These are phyloP conservation scores for Choanephora cucurbitarum DNA, from an alignment of 371 early-diverging fungal species.

Conservation along the genomic window DNA sequence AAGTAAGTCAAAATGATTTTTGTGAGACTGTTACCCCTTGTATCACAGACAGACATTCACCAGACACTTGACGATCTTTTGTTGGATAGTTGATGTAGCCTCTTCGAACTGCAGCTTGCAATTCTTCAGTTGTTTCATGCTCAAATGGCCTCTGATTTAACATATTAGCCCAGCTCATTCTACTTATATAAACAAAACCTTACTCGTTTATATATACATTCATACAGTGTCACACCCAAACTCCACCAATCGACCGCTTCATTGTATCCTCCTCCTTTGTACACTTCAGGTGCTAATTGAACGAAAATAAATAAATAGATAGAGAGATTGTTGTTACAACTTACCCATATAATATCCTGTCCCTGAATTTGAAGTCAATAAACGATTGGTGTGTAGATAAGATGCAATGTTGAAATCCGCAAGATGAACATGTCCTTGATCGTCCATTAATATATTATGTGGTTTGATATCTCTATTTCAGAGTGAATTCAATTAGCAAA, in stretches of 20 bases:
- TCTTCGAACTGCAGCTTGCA: constrained; percentile 58
- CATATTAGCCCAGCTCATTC: too few species aligned
- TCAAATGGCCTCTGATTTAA: constrained; percentile 69
- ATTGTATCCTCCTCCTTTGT: constrained; percentile 70
- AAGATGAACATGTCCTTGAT: constrained; percentile 73
- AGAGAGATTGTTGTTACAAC: not conserved
- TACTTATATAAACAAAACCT: too few species aligned
- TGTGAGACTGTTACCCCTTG: constrained; percentile 50
- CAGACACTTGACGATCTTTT: constrained; percentile 54
- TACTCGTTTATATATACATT: constrained; percentile 63
- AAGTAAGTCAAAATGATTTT: not conserved
- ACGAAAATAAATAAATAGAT: not conserved
- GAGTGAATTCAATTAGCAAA: not conserved
- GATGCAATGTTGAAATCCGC: constrained; percentile 87
- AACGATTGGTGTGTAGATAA: constrained; percentile 54
- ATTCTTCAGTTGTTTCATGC: constrained; percentile 50
- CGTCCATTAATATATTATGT: constrained; percentile 83
- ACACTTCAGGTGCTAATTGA: constrained; percentile 77
- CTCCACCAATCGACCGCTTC: constrained; percentile 92
- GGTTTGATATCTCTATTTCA: constrained; percentile 85
- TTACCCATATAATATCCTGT: constrained; percentile 80
- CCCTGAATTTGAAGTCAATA: constrained; percentile 76
- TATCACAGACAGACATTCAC: constrained; percentile 62
- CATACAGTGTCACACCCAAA: constrained; percentile 83
- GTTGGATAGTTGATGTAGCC: constrained; percentile 60